phyloP scores from a whole-genome alignment of 1,284 basidiomycete genomes.

The Schizophyllum commune region DNA sequence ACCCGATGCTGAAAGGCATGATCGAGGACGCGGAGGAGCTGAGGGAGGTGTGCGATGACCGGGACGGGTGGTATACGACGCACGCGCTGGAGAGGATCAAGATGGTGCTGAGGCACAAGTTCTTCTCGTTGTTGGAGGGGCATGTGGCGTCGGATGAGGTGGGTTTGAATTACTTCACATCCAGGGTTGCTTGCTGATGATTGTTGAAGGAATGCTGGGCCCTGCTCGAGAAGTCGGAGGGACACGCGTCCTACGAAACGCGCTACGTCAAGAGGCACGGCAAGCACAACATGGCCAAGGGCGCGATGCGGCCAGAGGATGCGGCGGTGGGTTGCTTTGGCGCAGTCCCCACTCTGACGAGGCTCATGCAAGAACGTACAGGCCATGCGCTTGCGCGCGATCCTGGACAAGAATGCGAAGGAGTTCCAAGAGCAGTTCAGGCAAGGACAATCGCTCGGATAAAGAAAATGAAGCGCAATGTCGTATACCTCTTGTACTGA shows the following conservation, averaged over 20 bases:
- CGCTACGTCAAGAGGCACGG: slow-evolving; percentile 37
- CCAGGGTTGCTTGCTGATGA: neutral
- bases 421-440: slow-evolving; percentile 16
- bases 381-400: slow-evolving; percentile 51
- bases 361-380: too few relatives aligned
- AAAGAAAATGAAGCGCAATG: neutral
- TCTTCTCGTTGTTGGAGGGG: slow-evolving; percentile 76
- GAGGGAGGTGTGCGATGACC: slow-evolving; percentile 65
- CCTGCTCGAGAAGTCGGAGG: slow-evolving; percentile 44
- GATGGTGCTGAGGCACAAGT: slow-evolving; percentile 78
- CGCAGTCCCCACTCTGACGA: too few relatives aligned
- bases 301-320: slow-evolving; percentile 70
- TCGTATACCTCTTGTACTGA: too few relatives aligned
- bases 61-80: slow-evolving; percentile 80
- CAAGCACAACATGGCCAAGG: slow-evolving; percentile 82
- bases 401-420: slow-evolving; percentile 52
- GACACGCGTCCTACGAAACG: slow-evolving; percentile 27
- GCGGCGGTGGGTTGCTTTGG: slow-evolving; percentile 49
- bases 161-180: neutral
- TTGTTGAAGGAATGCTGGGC: slow-evolving; percentile 46
- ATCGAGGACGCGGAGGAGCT: slow-evolving; percentile 67
- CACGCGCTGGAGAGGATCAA: slow-evolving; percentile 77
- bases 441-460: slow-evolving; percentile 12
- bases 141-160: slow-evolving; percentile 54
- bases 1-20: slow-evolving; percentile 74